Evolutionary conservation across 2,329 filamentous ascomycete genomes (phyloP), one percentile per base, ranked within the genome.

Genomic region (Metarhizium brunneum): DNA sequence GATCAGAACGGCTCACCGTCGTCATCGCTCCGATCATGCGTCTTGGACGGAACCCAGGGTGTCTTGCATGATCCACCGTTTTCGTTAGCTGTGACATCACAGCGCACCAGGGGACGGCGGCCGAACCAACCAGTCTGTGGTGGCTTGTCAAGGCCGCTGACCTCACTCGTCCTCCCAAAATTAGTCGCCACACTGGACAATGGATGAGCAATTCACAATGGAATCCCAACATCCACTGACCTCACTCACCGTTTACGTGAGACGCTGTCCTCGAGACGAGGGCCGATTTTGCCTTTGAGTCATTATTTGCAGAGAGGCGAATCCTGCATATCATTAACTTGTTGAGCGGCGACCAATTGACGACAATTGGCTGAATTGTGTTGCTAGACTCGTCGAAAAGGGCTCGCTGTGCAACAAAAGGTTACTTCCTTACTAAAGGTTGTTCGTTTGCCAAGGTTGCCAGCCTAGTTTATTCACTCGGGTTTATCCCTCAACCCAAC

Each of bases 71-170:
- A 47, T 51, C 32, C 35, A 48, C 50, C 36, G 50, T 49, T 55
- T 55, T 6, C n/a, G 14, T 42, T 47, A 29, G 38, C 16, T 7
- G 52, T 54, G 52, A 54, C 56, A 55, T 53, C 49, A 57, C 56
- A 32, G 7, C 32, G 30, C 30, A 14, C 18, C 38, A 16, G 3
- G 49, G 29, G 35, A 25, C 25, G 35, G 43, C 40, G 47, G 32
- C 32, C 30, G 47, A 30, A 32, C 35, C 18, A 6, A 32, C 40
- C 42, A 30, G 47, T n/a, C 38, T 18, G n/a, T 43, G 11, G 40
- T 25, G 40, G 10, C 42, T 52, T 18, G 52, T 18, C 14, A 45
- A 32, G 45, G 52, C 45, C 45, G 35, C 45, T 54, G 47, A 50
- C 53, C 53, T 54, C 53, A 50, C 20, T 50, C 25, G n/a, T 40